These are phyloP conservation scores for Lepidium campestre DNA, from an alignment of 441 rosid genomes.

Conservation along the genomic window DNA sequence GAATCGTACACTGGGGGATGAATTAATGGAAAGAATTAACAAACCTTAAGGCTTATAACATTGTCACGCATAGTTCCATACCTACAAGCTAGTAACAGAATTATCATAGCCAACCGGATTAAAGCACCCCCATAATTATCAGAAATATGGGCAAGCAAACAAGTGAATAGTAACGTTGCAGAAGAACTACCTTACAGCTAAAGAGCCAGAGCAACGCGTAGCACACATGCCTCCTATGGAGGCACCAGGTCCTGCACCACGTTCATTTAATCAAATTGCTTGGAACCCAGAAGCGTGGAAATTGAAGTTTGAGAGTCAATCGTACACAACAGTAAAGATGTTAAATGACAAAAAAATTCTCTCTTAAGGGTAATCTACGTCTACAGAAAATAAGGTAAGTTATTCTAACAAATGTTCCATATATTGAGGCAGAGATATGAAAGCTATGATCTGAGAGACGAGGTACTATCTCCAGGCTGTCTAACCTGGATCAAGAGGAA, in stretches of 20 bases:
- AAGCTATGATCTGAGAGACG: constrained; percentile 4
- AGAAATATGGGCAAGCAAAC: background rate
- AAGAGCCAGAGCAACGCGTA: constrained; percentile 94
- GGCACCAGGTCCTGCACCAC: constrained; percentile 81
- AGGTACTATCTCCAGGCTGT: constrained; percentile 4
- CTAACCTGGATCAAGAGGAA: constrained; percentile 94
- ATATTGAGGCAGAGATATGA: background rate
- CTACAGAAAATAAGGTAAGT: background rate
- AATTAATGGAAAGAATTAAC: constrained; percentile 18
- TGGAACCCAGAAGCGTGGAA: background rate
- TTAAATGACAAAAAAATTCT: background rate
- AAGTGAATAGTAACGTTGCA: background rate
- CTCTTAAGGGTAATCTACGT: background rate
- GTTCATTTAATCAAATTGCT: background rate
- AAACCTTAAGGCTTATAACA: constrained; percentile 91
- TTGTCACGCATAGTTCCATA: constrained; percentile 97
- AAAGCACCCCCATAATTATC: background rate
- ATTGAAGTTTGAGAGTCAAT: background rate
- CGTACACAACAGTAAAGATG: background rate
- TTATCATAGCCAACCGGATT: constrained; percentile 31
- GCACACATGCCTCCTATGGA: constrained; percentile 97
- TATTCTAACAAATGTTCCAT: background rate
- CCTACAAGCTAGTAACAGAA: constrained; percentile 62
- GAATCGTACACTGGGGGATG: constrained; percentile 12
- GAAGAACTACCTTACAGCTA: constrained; percentile 76